Evolutionary conservation across 345 rosid species (phyloP), one percentile per base, ranked within the genome.

Genomic region (Mercurialis annua): DNA sequence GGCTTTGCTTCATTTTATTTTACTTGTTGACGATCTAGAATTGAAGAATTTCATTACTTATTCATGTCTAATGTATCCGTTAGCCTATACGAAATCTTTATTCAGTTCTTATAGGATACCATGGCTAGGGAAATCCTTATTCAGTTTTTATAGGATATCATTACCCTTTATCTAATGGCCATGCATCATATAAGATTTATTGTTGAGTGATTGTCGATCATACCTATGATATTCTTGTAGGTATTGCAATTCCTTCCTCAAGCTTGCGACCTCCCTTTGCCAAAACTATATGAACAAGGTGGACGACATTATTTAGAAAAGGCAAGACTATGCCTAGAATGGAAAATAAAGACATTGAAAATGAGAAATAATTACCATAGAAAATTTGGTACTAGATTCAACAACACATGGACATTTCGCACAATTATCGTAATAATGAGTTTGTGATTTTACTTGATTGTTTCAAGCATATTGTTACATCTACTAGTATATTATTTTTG

Each of bases 151-250:
- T n/a, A n/a, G n/a, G n/a, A n/a, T n/a, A n/a, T n/a, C n/a, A n/a
- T n/a, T n/a, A n/a, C 18, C 42, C 20, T 38, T 38, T 5, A 31
- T 17, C 18, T 15, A 47, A 20, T 6, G 30, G n/a, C 14, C 10
- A 47, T 11, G 27, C 17, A 40, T 52, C 34, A 23, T 60, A 48
- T 7, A 49, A 44, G 16, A 10, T n/a, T 33, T 64, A 61, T n/a
- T 31, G 5, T 52, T 51, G 24, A 27, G 30, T 26, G 18, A 21
- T 55, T 12, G 27, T n/a, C 48, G 16, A 24, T 21, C 50, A 54
- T 80, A 91, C 97, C 92, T 84, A 72, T 87, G 92, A 56, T 71
- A 83, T 78, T 80, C 92, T 70, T 89, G 92, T 65, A 91, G 77
- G 78, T 75, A 72, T 0, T 82, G 87, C 48, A 89, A 85, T 65